Conservation (phyloP, 352 stramenopile genomes). For the Aphanomyces invadans region DNA sequence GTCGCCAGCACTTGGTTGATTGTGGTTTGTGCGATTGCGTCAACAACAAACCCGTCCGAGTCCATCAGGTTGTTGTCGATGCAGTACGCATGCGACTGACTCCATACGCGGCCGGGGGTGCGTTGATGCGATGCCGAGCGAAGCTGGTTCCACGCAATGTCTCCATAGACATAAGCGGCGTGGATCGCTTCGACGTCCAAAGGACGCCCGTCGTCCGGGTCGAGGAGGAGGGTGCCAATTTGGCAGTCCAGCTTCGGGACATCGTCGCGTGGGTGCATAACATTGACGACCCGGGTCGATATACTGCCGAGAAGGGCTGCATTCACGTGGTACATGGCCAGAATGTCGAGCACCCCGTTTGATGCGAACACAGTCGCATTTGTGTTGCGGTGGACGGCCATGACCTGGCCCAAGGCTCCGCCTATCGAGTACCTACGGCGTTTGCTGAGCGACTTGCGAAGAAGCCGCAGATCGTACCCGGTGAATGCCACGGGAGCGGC, state of each 20-base stretch:
- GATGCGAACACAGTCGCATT: constrained; percentile 6
- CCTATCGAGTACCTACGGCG: constrained; percentile 12
- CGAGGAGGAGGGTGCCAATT: constrained; percentile 12
- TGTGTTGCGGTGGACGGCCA: neutral
- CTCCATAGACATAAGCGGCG: constrained; percentile 10
- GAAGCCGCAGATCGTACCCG: too few species aligned
- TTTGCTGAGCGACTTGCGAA: neutral
- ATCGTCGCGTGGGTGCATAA: neutral
- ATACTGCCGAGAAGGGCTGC: neutral
- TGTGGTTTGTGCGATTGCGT: neutral
- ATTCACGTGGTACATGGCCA: constrained; percentile 1
- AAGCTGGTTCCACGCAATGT: constrained; percentile 14
- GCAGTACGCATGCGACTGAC: constrained; percentile 3
- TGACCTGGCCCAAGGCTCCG: constrained; percentile 11
- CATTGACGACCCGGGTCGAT: constrained; percentile 1
- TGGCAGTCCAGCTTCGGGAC: constrained; percentile 24
- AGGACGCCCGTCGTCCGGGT: neutral
- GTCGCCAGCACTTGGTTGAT: neutral
- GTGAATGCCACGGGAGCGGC: neutral
- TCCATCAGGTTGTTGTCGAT: constrained; percentile 5
- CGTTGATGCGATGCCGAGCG: neutral
- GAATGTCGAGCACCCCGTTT: constrained; percentile 16
- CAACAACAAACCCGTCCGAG: neutral
- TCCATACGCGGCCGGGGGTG: constrained; percentile 6
- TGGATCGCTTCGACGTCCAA: neutral